These are phyloP conservation scores for Penicillium verhagenii DNA, from an alignment of 495 filamentous ascomycete species.

Conservation along the genomic window DNA sequence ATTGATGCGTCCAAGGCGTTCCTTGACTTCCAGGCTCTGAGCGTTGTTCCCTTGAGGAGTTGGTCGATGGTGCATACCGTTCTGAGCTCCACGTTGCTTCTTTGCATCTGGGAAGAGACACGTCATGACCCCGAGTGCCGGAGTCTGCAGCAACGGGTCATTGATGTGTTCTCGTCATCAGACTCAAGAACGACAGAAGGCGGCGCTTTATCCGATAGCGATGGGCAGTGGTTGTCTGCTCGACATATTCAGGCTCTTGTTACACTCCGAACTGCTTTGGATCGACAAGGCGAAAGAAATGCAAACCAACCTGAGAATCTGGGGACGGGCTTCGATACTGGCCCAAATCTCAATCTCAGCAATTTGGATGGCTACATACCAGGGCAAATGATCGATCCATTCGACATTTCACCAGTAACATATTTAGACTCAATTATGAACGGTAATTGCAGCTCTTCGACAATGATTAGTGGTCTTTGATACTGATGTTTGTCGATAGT, in stretches of 20 bases:
- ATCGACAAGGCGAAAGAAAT: conserved; percentile 13
- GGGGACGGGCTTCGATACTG: conserved; percentile 1
- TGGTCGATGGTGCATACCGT: conserved; percentile 44
- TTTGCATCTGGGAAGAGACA: conserved; percentile 42
- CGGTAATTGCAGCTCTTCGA: too few relatives aligned
- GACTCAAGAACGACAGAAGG: conserved; percentile 16
- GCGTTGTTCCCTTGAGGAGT: conserved; percentile 32
- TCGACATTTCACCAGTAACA: conserved; percentile 29
- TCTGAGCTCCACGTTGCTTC: conserved; percentile 35
- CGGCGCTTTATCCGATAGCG: conserved; percentile 7
- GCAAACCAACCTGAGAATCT: conserved; percentile 5
- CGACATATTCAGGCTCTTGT: conserved; percentile 36
- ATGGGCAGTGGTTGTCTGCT: conserved; percentile 35
- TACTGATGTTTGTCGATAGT: conserved; percentile 7
- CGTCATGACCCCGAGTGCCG: conserved; percentile 34
- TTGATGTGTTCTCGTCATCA: conserved; percentile 33
- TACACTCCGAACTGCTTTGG: conserved; percentile 25
- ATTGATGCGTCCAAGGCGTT: conserved; percentile 34
- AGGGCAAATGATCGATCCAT: conserved; percentile 11
- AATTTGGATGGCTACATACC: conserved; percentile 5
- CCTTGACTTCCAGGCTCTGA: conserved; percentile 35
- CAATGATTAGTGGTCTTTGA: too few relatives aligned
- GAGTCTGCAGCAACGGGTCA: conserved; percentile 32
- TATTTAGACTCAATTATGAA: conserved; percentile 43
- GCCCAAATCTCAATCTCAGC: conserved; percentile 7